phyloP scores from a whole-genome alignment of 768 basidiomycete species.

The Mycena vulgaris region DNA sequence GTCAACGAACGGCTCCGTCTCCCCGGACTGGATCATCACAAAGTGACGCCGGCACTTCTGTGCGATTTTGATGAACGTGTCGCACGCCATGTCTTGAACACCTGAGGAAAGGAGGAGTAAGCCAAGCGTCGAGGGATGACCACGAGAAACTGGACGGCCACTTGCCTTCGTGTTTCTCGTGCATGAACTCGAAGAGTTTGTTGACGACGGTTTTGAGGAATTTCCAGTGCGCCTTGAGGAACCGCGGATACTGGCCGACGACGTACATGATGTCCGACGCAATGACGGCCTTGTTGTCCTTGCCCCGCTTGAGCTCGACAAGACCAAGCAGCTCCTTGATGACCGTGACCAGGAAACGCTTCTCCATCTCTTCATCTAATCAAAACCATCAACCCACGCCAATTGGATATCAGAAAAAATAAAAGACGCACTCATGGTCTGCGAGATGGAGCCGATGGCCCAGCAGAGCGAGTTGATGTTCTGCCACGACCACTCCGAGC shows the following conservation, averaged over 20 bases:
- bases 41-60: slow-evolving; percentile 99
- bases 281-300: slow-evolving; percentile 99
- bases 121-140: background rate
- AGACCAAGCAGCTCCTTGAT: slow-evolving; percentile 98
- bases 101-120: slow-evolving; percentile 60
- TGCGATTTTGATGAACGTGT: slow-evolving; percentile 99
- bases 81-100: slow-evolving; percentile 99
- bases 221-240: slow-evolving; percentile 99
- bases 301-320: slow-evolving; percentile 98
- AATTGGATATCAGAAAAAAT: background rate
- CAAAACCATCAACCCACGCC: background rate
- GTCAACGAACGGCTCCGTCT: slow-evolving; percentile 97
- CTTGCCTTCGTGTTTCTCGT: slow-evolving; percentile 97
- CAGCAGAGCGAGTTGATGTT: slow-evolving; percentile 99
- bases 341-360: slow-evolving; percentile 98
- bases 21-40: slow-evolving; percentile 98
- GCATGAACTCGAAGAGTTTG: slow-evolving; percentile 99
- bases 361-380: slow-evolving; percentile 97
- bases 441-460: slow-evolving; percentile 99
- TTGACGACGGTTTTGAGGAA: slow-evolving; percentile 99
- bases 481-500: slow-evolving; percentile 99
- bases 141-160: background rate
- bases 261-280: slow-evolving; percentile 98
- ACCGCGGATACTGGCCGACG: slow-evolving; percentile 98
- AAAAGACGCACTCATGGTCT: slow-evolving; percentile 91